These are phyloP conservation scores for Coemansia sp. DNA, from an alignment of 192 early-diverging fungal species.

Conservation along the genomic window DNA sequence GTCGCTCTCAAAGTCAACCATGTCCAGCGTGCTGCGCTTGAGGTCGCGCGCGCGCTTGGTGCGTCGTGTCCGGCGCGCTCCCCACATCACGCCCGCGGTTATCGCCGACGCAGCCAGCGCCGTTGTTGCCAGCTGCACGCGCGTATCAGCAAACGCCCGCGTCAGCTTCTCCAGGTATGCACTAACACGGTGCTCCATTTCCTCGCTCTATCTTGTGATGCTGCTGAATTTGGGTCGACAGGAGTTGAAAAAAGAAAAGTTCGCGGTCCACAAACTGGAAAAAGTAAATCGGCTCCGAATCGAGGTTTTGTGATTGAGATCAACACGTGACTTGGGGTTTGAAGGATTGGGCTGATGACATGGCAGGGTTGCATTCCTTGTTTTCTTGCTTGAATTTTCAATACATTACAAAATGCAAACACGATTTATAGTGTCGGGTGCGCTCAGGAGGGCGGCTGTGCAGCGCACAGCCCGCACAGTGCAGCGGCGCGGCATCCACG, in stretches of 20 bases:
- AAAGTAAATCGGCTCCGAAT: too few relatives aligned
- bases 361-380: too few relatives aligned
- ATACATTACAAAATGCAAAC: background rate
- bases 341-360: too few relatives aligned
- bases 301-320: too few relatives aligned
- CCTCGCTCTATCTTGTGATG: too few relatives aligned
- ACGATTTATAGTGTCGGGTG: background rate
- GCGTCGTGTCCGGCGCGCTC: slow-evolving; percentile 52
- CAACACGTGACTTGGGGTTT: too few relatives aligned
- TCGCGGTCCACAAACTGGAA: too few relatives aligned
- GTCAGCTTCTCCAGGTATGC: slow-evolving; percentile 23
- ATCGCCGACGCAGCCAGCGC: slow-evolving; percentile 64
- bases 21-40: slow-evolving; percentile 56
- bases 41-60: slow-evolving; percentile 50
- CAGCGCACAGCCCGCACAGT: background rate
- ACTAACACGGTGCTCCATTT: background rate
- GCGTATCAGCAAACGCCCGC: slow-evolving; percentile 24
- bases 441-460: background rate
- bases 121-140: slow-evolving; percentile 52
- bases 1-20: slow-evolving; percentile 17
- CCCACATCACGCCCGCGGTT: slow-evolving; percentile 61
- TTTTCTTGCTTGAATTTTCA: background rate
- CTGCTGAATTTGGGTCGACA: background rate
- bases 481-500: slow-evolving; percentile 15
- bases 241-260: slow-evolving; percentile 4